phyloP scores from a whole-genome alignment of 148 eudicot species.

The Beta vulgaris region DNA sequence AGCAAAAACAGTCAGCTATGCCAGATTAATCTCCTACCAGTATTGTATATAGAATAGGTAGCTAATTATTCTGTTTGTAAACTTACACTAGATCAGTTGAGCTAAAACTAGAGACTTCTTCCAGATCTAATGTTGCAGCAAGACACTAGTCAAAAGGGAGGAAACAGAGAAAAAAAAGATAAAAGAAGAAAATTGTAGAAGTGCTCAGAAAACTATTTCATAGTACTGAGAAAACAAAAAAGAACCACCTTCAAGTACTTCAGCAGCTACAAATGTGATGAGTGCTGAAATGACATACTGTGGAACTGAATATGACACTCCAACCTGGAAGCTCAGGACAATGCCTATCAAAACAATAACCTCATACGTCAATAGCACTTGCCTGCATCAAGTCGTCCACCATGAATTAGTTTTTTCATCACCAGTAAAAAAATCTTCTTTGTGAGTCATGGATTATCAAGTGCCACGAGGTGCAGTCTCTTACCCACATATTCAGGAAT shows the following conservation, averaged over 20 bases:
- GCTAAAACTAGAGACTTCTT: no score
- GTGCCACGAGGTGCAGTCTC: not conserved
- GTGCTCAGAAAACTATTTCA: no score
- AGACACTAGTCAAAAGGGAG: no score
- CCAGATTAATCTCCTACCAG: not conserved
- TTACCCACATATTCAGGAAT: not conserved
- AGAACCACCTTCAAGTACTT: constrained; percentile 74
- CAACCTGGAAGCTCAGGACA: constrained; percentile 53
- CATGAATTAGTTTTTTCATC: not conserved
- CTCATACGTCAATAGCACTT: constrained; percentile 62
- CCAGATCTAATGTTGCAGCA: no score
- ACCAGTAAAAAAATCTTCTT: not conserved
- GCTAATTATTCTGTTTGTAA: no score
- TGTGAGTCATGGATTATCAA: not conserved
- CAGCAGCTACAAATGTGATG: constrained; percentile 71
- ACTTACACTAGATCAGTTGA: no score
- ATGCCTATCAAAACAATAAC: constrained; percentile 61
- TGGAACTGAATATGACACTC: constrained; percentile 48
- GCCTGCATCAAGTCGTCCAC: constrained; percentile 43
- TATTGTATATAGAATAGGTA: no score
- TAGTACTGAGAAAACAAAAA: no score
- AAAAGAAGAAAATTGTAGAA: no score
- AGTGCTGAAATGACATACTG: constrained; percentile 67
- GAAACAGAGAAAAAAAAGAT: not conserved
- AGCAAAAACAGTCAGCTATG: not conserved